These are phyloP conservation scores for Boletales sp. DNA, from an alignment of 768 basidiomycete species.

Conservation along the genomic window DNA sequence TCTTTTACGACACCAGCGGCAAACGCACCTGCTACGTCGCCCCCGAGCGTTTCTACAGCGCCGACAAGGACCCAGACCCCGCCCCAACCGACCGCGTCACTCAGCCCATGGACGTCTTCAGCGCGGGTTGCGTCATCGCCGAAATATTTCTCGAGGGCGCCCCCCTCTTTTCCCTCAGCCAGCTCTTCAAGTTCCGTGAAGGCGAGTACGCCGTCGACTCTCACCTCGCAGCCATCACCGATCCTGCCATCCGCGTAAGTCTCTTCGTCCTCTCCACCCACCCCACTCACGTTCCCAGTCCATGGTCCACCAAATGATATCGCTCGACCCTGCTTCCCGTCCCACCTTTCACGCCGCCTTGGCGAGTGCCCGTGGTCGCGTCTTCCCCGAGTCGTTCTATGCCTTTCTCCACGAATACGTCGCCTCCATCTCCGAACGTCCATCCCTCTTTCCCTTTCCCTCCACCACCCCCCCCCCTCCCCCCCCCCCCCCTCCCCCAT, in stretches of 20 bases:
- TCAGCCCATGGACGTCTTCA: conserved; percentile 97
- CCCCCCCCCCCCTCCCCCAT: conserved; percentile 11
- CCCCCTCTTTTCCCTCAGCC: conserved; percentile 88
- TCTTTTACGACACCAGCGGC: conserved; percentile 95
- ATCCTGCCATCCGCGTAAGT: conserved; percentile 77
- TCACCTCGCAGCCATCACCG: conserved; percentile 72
- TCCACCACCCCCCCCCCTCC: conserved; percentile 24
- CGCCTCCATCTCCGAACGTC: conserved; percentile 70
- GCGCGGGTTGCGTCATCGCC: conserved; percentile 90
- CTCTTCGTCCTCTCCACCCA: not conserved
- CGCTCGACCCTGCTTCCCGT: conserved; percentile 68
- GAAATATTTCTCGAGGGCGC: conserved; percentile 96
- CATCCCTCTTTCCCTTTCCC: conserved; percentile 43
- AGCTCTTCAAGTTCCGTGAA: conserved; percentile 90
- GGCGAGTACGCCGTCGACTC: conserved; percentile 77
- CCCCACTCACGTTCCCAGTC: conserved; percentile 41
- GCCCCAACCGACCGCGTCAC: conserved; percentile 78
- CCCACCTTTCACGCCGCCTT: conserved; percentile 82
- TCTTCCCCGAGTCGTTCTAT: conserved; percentile 93
- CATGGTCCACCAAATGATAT: conserved; percentile 88
- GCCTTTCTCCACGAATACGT: conserved; percentile 92
- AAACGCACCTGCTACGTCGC: conserved; percentile 94
- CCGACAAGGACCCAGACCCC: conserved; percentile 55
- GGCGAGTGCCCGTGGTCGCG: conserved; percentile 66
- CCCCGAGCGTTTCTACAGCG: conserved; percentile 79